Conservation (phyloP, 257 asterid genomes). For the Cynanchum wilfordii region DNA sequence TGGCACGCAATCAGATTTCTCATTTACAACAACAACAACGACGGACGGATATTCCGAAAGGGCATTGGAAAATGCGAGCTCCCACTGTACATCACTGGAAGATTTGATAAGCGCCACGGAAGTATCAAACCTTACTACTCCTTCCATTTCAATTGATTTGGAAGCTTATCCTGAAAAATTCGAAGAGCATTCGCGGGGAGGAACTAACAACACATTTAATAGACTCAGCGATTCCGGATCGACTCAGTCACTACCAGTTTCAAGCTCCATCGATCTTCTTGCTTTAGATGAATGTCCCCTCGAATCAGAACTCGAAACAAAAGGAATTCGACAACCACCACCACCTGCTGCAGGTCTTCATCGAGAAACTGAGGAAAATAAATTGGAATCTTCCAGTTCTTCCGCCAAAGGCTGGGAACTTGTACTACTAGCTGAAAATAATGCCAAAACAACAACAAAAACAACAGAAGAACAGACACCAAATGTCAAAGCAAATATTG, state of each 20-base stretch:
- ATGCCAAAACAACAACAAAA: neutral
- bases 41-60: slow-evolving; percentile 30
- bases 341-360: slow-evolving; percentile 1
- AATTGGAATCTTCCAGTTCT: slow-evolving; percentile 7
- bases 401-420: slow-evolving; percentile 43
- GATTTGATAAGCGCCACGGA: slow-evolving; percentile 66
- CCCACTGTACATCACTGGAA: slow-evolving; percentile 54
- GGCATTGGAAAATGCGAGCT: slow-evolving; percentile 35
- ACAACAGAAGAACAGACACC: slow-evolving; percentile 3
- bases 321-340: slow-evolving; percentile 5
- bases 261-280: slow-evolving; percentile 50
- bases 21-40: slow-evolving; percentile 21
- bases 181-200: slow-evolving; percentile 23
- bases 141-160: slow-evolving; percentile 66
- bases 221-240: slow-evolving; percentile 48
- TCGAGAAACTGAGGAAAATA: slow-evolving; percentile 9
- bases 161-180: slow-evolving; percentile 48
- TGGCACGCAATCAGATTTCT: slow-evolving; percentile 45
- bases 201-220: slow-evolving; percentile 14
- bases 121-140: slow-evolving; percentile 23
- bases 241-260: slow-evolving; percentile 50
- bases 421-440: slow-evolving; percentile 35
- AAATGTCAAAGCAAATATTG: neutral
- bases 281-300: slow-evolving; percentile 47
- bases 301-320: slow-evolving; percentile 16